Conservation (phyloP, 768 basidiomycete species). For the Hysterangium stoloniferum region DNA sequence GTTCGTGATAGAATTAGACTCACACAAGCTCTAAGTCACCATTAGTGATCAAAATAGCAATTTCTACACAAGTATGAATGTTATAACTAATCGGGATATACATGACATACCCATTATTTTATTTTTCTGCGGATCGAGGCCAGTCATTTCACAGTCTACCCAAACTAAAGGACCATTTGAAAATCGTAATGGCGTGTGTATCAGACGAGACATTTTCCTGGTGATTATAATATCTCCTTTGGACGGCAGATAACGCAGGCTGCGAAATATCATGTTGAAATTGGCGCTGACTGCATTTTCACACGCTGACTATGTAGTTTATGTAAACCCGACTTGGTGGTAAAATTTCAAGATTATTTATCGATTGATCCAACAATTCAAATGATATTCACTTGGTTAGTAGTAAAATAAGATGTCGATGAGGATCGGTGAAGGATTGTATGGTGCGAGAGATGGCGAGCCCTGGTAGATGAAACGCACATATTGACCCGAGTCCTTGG, state of each 20-base stretch:
- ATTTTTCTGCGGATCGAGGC: constrained; percentile 57
- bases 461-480: too few species aligned
- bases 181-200: too few species aligned
- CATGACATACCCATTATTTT: constrained; percentile 62
- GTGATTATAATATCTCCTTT: not conserved
- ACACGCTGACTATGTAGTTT: not conserved
- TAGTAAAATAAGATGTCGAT: constrained; percentile 8
- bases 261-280: not conserved
- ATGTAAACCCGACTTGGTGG: not conserved
- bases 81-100: too few species aligned
- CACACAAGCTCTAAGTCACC: too few species aligned
- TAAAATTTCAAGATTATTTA: too few species aligned
- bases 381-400: not conserved
- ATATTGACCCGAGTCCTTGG: too few species aligned
- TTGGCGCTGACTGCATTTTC: not conserved
- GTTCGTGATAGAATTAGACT: too few species aligned
- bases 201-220: too few species aligned
- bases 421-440: not conserved
- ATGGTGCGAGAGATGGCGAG: too few species aligned
- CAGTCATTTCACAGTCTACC: constrained; percentile 90
- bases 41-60: too few species aligned
- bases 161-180: constrained; percentile 75
- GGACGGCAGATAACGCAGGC: not conserved
- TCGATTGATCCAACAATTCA: too few species aligned
- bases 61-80: too few species aligned